A percentile compares a stretch with the other conserved stretches of the same genome.
phyloP scores from a whole-genome alignment of 768 basidiomycete species.

The Dentipellis fragilis region DNA sequence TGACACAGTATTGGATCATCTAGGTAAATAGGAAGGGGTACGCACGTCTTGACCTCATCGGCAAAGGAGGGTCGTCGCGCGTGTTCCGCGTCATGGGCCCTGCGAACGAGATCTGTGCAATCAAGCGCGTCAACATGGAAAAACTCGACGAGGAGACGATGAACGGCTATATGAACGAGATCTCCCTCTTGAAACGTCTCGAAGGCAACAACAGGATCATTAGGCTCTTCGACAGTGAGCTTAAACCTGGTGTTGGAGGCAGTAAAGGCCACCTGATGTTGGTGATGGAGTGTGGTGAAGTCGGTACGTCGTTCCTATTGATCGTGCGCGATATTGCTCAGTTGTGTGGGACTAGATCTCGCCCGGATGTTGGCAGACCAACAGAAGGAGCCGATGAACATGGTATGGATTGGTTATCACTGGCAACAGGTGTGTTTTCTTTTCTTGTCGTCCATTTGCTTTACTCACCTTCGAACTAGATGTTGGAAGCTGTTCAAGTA shows the following conservation, averaged over 20 bases:
- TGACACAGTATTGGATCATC: neutral
- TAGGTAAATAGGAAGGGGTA: conserved; percentile 80
- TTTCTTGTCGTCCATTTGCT: neutral
- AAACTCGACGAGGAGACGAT: conserved; percentile 84
- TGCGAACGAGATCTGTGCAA: conserved; percentile 71
- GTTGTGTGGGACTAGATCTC: conserved; percentile 40
- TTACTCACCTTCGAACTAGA: conserved; percentile 37
- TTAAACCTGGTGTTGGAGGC: conserved; percentile 60
- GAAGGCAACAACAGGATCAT: conserved; percentile 91
- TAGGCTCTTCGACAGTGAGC: conserved; percentile 82
- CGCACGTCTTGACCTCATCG: conserved; percentile 79
- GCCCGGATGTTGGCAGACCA: conserved; percentile 77
- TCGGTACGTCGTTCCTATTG: conserved; percentile 25
- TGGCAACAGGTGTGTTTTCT: conserved; percentile 82
- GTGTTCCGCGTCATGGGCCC: conserved; percentile 85
- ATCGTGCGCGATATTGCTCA: neutral
- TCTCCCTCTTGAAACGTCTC: conserved; percentile 85
- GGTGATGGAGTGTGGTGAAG: conserved; percentile 96
- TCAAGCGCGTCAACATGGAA: conserved; percentile 89
- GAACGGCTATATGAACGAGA: conserved; percentile 93
- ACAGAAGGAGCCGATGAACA: conserved; percentile 74
- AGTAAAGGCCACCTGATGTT: conserved; percentile 70
- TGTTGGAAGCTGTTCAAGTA: conserved; percentile 96
- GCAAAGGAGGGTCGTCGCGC: conserved; percentile 91
- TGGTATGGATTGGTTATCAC: conserved; percentile 91